A percentile compares a stretch with the other conserved stretches of the same genome.
These are phyloP conservation scores for Malassezia caprae DNA, from an alignment of 1,284 basidiomycete genomes.

Conservation along the genomic window DNA sequence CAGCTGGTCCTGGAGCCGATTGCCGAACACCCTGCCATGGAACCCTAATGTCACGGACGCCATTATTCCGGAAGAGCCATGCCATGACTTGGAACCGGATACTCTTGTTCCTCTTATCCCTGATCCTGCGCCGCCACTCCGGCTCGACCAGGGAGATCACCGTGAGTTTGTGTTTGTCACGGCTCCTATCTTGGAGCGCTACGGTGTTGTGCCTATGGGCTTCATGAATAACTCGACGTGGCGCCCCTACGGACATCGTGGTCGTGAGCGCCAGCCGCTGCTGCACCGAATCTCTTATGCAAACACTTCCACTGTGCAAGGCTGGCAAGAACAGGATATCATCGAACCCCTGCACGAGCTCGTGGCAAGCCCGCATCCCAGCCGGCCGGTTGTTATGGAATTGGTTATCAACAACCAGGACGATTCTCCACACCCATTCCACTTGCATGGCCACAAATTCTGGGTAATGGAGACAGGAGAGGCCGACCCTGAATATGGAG, in stretches of 20 bases:
- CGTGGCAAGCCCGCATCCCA: slow-evolving; percentile 20
- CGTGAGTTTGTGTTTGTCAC: slow-evolving; percentile 15
- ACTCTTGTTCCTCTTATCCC: slow-evolving; percentile 15
- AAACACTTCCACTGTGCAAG: background rate
- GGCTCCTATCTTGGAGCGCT: slow-evolving; percentile 15
- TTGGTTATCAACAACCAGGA: slow-evolving; percentile 47
- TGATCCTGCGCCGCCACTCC: slow-evolving; percentile 14
- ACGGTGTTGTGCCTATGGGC: slow-evolving; percentile 17
- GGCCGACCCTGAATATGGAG: background rate
- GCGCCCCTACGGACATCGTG: slow-evolving; percentile 11
- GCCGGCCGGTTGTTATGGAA: slow-evolving; percentile 35
- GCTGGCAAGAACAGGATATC: background rate
- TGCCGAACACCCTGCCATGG: slow-evolving; percentile 49
- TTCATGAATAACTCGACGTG: slow-evolving; percentile 20
- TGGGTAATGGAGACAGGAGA: slow-evolving; percentile 47
- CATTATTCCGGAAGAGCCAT: slow-evolving; percentile 11
- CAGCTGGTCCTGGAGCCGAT: slow-evolving; percentile 2
- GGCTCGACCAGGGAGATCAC: slow-evolving; percentile 12
- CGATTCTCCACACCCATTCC: slow-evolving; percentile 53
- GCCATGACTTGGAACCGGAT: slow-evolving; percentile 19
- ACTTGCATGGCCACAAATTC: slow-evolving; percentile 51
- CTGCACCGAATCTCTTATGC: slow-evolving; percentile 6
- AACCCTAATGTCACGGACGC: slow-evolving; percentile 34
- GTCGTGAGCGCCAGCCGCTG: slow-evolving; percentile 13
- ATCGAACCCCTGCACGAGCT: slow-evolving; percentile 13